These are phyloP conservation scores for Colletotrichum godetiae DNA, from an alignment of 2,329 filamentous ascomycete genomes.

Conservation along the genomic window DNA sequence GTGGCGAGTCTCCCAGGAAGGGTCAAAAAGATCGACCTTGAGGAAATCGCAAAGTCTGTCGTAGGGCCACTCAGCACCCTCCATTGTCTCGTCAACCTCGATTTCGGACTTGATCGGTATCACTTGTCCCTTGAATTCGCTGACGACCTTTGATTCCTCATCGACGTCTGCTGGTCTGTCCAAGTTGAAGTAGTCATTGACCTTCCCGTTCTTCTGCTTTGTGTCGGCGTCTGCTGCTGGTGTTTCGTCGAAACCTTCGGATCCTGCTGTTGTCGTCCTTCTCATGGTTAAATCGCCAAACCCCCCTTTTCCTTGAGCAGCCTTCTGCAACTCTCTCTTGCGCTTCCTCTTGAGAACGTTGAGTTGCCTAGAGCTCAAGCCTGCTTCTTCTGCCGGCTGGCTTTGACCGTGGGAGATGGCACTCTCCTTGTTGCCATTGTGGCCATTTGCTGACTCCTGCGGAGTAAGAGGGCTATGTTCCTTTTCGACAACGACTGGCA, in stretches of 20 bases:
- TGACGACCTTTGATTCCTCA: slow-evolving; percentile 91
- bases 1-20: slow-evolving; percentile 94
- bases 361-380: slow-evolving; percentile 90
- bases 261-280: slow-evolving; percentile 68
- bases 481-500: slow-evolving; percentile 65
- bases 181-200: slow-evolving; percentile 89
- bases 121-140: slow-evolving; percentile 90
- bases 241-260: slow-evolving; percentile 72
- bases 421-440: slow-evolving; percentile 49
- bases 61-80: slow-evolving; percentile 92
- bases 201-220: slow-evolving; percentile 69
- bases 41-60: slow-evolving; percentile 94
- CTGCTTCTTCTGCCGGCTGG: slow-evolving; percentile 69
- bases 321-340: slow-evolving; percentile 89
- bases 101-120: slow-evolving; percentile 88
- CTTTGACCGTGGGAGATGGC: slow-evolving; percentile 47
- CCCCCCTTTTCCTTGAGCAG: slow-evolving; percentile 85
- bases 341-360: slow-evolving; percentile 95
- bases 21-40: slow-evolving; percentile 92
- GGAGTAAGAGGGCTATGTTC: slow-evolving; percentile 58
- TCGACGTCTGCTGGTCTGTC: slow-evolving; percentile 83
- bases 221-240: slow-evolving; percentile 62
- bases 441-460: slow-evolving; percentile 53
- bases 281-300: slow-evolving; percentile 87
- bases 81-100: slow-evolving; percentile 79